Evolutionary conservation across 148 eudicot genomes (phyloP).

Genomic region (Spergularia bocconei): DNA sequence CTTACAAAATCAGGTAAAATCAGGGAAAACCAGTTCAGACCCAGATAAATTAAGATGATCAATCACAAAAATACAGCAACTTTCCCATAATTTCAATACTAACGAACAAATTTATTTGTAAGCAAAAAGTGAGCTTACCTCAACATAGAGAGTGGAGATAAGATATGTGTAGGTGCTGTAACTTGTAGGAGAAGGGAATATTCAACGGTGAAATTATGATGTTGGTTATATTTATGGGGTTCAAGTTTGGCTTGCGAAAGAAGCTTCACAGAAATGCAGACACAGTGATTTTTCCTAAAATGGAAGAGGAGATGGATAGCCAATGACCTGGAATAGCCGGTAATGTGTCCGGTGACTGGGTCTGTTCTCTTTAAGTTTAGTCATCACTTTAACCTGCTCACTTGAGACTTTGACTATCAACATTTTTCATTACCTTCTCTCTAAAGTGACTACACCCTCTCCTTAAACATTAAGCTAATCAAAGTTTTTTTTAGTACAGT

Average conservation of each 20-base stretch:
- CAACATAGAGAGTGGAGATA: not conserved
- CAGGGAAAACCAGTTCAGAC: slow-evolving; percentile 15
- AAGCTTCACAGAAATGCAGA: slow-evolving; percentile 8
- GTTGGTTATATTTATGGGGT: not conserved
- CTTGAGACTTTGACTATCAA: not conserved
- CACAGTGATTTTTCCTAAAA: not conserved
- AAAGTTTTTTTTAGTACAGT: no score
- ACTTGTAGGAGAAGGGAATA: not conserved
- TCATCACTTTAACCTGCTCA: not conserved
- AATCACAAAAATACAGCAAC: slow-evolving; percentile 9
- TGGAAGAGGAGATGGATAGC: not conserved
- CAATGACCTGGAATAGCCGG: no score
- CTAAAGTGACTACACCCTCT: not conserved
- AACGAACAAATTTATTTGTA: not conserved
- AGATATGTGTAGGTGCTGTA: not conserved
- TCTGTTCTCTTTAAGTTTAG: not conserved
- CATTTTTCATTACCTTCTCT: slow-evolving; percentile 3
- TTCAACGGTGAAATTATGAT: not conserved
- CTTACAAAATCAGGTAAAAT: slow-evolving; percentile 8
- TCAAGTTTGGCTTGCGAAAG: slow-evolving; percentile 6
- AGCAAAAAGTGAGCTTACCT: slow-evolving; percentile 20
- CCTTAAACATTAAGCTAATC: not conserved
- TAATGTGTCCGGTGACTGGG: no score
- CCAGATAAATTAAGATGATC: not conserved
- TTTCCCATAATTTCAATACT: not conserved